A percentile compares a stretch with the other conserved stretches of the same genome.
phyloP scores from a whole-genome alignment of 805 yeast genomes.

The Monosporozyma siamensis region DNA sequence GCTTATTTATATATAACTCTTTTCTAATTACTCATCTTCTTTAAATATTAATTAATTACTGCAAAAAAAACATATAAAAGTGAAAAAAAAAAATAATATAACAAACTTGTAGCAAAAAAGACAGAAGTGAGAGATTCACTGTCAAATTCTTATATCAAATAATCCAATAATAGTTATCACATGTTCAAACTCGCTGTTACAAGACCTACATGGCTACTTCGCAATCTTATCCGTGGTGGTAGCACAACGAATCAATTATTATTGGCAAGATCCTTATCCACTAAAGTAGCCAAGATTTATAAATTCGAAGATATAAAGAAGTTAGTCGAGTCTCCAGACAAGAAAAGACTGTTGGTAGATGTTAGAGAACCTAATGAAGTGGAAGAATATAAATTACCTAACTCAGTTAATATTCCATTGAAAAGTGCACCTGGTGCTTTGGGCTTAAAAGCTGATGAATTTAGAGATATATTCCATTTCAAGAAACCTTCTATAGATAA shows the following conservation, averaged over 20 bases:
- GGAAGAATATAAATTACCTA: slow-evolving; percentile 66
- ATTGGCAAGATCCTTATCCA: slow-evolving; percentile 6
- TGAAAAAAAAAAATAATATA: not conserved
- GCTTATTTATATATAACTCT: not conserved
- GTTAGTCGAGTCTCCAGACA: slow-evolving; percentile 39
- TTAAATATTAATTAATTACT: too few species aligned
- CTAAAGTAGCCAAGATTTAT: slow-evolving; percentile 37
- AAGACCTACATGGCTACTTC: not conserved
- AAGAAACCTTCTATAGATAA: slow-evolving; percentile 63
- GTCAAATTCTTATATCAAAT: too few species aligned
- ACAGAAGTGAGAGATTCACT: too few species aligned
- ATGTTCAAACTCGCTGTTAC: slow-evolving; percentile 1
- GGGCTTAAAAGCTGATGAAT: slow-evolving; percentile 68
- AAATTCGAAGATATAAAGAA: slow-evolving; percentile 41
- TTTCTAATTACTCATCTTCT: too few species aligned
- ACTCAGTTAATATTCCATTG: slow-evolving; percentile 79
- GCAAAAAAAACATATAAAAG: too few species aligned
- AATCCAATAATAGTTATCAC: too few species aligned
- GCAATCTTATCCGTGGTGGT: too few species aligned
- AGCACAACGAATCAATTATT: too few species aligned
- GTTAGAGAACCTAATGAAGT: slow-evolving; percentile 87
- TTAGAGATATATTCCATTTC: slow-evolving; percentile 71
- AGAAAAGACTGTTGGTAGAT: slow-evolving; percentile 59
- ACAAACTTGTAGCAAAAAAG: too few species aligned
- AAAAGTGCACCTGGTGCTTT: slow-evolving; percentile 90